Evolutionary conservation across 1,284 basidiomycete genomes (phyloP).

Genomic region (Naganishia cerealis): DNA sequence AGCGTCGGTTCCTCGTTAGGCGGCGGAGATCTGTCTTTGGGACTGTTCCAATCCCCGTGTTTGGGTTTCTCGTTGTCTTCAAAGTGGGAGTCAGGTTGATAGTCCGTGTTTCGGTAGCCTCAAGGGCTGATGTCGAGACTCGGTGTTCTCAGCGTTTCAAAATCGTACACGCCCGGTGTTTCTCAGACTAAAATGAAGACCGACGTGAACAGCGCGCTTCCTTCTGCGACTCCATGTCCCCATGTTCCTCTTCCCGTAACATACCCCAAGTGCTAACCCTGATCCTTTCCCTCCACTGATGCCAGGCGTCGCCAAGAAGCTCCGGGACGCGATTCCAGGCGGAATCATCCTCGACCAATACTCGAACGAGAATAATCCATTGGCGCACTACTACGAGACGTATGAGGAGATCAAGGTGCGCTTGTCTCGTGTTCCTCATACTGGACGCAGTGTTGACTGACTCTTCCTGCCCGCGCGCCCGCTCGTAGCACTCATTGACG

Average conservation of each 20-base stretch:
- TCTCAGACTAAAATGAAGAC: too few species aligned
- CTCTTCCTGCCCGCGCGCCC: conserved; percentile 52
- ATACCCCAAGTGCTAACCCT: neutral
- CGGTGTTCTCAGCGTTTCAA: too few species aligned
- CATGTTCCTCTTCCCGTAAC: too few species aligned
- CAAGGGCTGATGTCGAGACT: too few species aligned
- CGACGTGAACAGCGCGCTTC: neutral
- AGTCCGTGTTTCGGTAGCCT: too few species aligned
- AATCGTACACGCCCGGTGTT: too few species aligned
- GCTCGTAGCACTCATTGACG: conserved; percentile 55
- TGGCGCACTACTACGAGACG: conserved; percentile 82
- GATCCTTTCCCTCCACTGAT: conserved; percentile 55
- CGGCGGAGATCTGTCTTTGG: too few species aligned
- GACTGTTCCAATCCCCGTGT: too few species aligned
- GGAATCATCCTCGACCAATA: conserved; percentile 92
- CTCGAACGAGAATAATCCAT: conserved; percentile 70
- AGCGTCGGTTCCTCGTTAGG: too few species aligned
- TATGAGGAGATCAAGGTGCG: conserved; percentile 79
- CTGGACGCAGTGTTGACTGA: neutral
- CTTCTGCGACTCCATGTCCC: neutral
- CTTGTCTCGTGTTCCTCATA: too few species aligned
- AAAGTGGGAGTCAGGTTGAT: too few species aligned
- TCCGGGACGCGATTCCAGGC: conserved; percentile 76
- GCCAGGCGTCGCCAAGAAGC: conserved; percentile 73
- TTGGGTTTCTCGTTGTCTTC: too few species aligned